Evolutionary conservation across 164 flowering plant species (phyloP), one percentile per base, ranked within the genome.

Genomic region (Kalanchoe fedtschenkoi): DNA sequence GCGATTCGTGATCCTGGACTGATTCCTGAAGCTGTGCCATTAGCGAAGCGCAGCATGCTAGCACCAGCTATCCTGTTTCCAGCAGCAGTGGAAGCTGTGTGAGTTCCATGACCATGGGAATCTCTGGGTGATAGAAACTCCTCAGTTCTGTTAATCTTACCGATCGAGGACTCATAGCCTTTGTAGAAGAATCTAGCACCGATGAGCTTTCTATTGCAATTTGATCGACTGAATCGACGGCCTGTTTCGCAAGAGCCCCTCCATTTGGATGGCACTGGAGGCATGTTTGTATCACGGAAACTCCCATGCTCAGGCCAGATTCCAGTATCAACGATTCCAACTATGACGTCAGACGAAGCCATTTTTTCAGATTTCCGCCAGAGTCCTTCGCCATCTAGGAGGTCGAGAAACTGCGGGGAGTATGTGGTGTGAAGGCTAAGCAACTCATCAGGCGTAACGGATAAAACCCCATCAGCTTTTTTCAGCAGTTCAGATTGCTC

Each of bases 291-390:
- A 64, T 86, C 87, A 0, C 41, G 64, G 68, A 90, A 87, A 67
- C 91, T 85, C 4, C 54, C 55, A 35, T 85, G 91, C 60, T 89
- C 91, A 0, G 96, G 96, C 87, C 89, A 85, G 42, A 89, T 76
- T 57, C 96, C 96, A 4, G 89, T 79, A 65, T 89, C 96, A 3
- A 85, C n/a, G 26, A 88, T 61, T 0, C 92, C 97, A 44, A 90
- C 64, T 8, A 90, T 82, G 16, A 85, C 78, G 56, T 86, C 86
- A 0, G 79, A 66, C 17, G 78, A 81, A 24, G 78, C 63, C 19
- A 69, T 77, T 1, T 67, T 21, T 9, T 70, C 38, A 19, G 44
- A 6, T 22, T 37, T 37, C 11, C 47, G 61, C 91, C 90, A 88
- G 11, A 86, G 74, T 46, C 95, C 95, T 37, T 30, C 65, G n/a